Percentiles rank a stretch among this genome's conserved stretches.
Evolutionary conservation across 1,139 yeast genomes (phyloP).

Genomic region (Geotrichum aggregatum): DNA sequence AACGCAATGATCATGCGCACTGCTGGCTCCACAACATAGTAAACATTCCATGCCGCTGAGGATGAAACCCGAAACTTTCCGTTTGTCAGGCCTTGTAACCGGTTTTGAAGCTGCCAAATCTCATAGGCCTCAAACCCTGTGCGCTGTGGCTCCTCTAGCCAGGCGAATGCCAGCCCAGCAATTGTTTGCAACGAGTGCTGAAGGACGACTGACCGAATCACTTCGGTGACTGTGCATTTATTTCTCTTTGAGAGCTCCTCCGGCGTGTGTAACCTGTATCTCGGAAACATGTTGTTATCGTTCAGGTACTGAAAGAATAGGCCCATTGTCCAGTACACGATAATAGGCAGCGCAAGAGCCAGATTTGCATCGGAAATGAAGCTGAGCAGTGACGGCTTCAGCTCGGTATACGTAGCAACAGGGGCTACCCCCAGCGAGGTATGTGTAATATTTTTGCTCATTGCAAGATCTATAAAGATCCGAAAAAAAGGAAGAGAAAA

Average conservation of each 20-base stretch:
- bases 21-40: conserved; percentile 44
- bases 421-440: conserved; percentile 4
- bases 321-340: conserved; percentile 55
- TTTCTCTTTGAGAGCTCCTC: conserved; percentile 46
- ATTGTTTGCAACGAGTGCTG: conserved; percentile 81
- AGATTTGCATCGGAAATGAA: conserved; percentile 17
- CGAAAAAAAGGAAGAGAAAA: no score
- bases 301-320: conserved; percentile 72
- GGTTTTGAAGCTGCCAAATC: conserved; percentile 50
- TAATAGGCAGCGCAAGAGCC: conserved; percentile 12
- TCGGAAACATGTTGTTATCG: conserved; percentile 66
- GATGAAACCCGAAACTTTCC: conserved; percentile 8
- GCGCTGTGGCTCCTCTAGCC: conserved; percentile 57
- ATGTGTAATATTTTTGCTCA: background rate
- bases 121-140: conserved; percentile 70
- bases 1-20: conserved; percentile 60
- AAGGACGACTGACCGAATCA: conserved; percentile 70
- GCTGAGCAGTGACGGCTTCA: conserved; percentile 16
- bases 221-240: conserved; percentile 65
- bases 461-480: no score
- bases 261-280: conserved; percentile 77
- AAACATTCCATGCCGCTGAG: conserved; percentile 46
- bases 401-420: conserved; percentile 7
- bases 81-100: conserved; percentile 7
- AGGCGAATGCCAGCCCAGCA: conserved; percentile 55